Evolutionary conservation across 1,284 basidiomycete species (phyloP).

Genomic region (Erythrobasidium hasegawianum): DNA sequence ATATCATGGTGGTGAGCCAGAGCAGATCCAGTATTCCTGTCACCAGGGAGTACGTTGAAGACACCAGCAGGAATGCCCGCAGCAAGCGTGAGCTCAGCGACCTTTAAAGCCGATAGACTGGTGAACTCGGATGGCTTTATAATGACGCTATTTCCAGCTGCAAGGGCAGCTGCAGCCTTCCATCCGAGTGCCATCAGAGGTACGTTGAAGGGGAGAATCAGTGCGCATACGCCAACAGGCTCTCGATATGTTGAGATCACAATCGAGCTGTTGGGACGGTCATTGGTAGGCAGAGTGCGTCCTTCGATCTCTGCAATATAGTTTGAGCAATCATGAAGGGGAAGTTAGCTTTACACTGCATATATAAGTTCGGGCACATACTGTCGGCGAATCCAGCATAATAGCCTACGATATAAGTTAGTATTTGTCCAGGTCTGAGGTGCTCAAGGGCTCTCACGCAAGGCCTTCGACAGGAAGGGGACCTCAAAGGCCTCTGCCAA

Average conservation of each 20-base stretch:
- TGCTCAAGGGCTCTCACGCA: neutral
- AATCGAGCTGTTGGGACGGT: neutral
- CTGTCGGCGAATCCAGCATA: neutral
- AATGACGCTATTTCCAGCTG: conserved; percentile 41
- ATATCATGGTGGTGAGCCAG: neutral
- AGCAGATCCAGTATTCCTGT: conserved; percentile 7
- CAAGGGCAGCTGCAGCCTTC: conserved; percentile 43
- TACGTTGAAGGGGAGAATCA: conserved; percentile 39
- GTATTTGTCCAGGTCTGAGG: neutral
- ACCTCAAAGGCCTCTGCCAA: neutral
- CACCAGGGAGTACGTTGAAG: conserved; percentile 36
- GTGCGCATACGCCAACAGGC: neutral
- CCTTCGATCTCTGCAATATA: neutral
- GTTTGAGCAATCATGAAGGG: neutral
- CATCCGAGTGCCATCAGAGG: conserved; percentile 37
- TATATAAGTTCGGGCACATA: neutral
- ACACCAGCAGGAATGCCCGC: conserved; percentile 43
- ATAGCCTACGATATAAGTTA: too few species aligned
- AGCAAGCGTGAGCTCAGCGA: conserved; percentile 37
- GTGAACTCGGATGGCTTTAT: conserved; percentile 43
- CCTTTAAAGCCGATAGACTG: conserved; percentile 37
- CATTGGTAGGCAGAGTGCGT: neutral
- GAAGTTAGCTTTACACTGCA: neutral
- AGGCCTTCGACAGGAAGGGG: neutral
- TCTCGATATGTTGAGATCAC: neutral